A percentile compares a stretch with the other conserved stretches of the same genome.
Conservation (phyloP, 768 basidiomycete species). For the Goffeauzyma gilvescens region DNA sequence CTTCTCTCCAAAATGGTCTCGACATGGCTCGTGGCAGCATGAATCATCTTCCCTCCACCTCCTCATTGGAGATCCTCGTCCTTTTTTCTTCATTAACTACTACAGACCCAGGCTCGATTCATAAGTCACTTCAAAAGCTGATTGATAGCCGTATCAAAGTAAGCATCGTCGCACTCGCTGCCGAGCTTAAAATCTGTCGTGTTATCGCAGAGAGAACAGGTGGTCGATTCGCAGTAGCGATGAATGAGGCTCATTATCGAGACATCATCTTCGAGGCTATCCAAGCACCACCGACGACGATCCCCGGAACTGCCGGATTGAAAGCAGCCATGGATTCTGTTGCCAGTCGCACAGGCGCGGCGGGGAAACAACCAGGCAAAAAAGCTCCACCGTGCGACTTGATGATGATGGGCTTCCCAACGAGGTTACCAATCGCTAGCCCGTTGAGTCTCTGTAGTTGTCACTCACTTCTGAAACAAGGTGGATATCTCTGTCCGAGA, state of each 20-base stretch:
- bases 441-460: slow-evolving; percentile 71
- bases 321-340: slow-evolving; percentile 37
- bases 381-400: slow-evolving; percentile 41
- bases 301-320: slow-evolving; percentile 21
- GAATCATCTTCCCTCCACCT: slow-evolving; percentile 91
- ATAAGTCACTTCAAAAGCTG: slow-evolving; percentile 75
- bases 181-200: slow-evolving; percentile 95
- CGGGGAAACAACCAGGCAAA: slow-evolving; percentile 7
- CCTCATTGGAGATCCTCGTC: slow-evolving; percentile 83
- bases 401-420: slow-evolving; percentile 99
- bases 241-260: slow-evolving; percentile 93
- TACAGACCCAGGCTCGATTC: slow-evolving; percentile 90
- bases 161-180: slow-evolving; percentile 80
- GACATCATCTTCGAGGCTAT: slow-evolving; percentile 89
- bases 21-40: slow-evolving; percentile 88
- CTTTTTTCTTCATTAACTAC: slow-evolving; percentile 91
- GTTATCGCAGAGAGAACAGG: slow-evolving; percentile 80
- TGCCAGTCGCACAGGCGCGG: slow-evolving; percentile 34
- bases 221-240: slow-evolving; percentile 80
- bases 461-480: slow-evolving; percentile 75
- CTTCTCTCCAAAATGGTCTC: slow-evolving; percentile 90
- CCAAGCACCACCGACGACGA: slow-evolving; percentile 58
- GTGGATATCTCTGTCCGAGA: slow-evolving; percentile 86
- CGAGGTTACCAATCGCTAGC: slow-evolving; percentile 50
- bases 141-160: slow-evolving; percentile 69